Conservation (phyloP, 345 rosid genomes). For the Eucalyptus brandiana region DNA sequence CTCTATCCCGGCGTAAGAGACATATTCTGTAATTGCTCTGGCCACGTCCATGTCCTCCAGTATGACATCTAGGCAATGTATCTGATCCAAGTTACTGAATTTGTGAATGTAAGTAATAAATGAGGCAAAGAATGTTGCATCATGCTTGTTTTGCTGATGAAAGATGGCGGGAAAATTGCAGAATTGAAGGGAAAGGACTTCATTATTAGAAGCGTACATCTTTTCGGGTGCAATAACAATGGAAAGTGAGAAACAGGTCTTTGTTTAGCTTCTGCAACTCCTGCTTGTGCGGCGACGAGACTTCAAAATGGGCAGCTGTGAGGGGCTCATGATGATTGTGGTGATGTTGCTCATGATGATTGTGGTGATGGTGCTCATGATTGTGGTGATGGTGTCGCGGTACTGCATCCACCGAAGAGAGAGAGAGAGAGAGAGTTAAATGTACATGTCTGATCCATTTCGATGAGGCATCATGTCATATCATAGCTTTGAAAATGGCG, state of each 20-base stretch:
- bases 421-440: background rate
- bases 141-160: background rate
- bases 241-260: slow-evolving; percentile 68
- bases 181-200: background rate
- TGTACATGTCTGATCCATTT: background rate
- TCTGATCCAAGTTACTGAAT: slow-evolving; percentile 11
- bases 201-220: slow-evolving; percentile 26
- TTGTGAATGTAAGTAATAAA: background rate
- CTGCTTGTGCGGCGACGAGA: slow-evolving; percentile 4
- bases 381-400: background rate
- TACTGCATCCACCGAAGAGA: background rate
- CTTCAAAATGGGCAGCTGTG: background rate
- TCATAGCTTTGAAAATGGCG: background rate
- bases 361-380: background rate
- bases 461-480: background rate
- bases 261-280: slow-evolving; percentile 31
- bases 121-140: background rate
- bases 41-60: slow-evolving; percentile 62
- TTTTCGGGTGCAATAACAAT: slow-evolving; percentile 81
- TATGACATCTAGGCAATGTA: slow-evolving; percentile 48
- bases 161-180: background rate
- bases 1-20: slow-evolving; percentile 59
- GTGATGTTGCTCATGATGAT: background rate
- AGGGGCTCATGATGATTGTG: background rate
- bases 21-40: slow-evolving; percentile 63